Base-by-base conservation (phyloP, 805 yeast species). In the Maudiozyma pseudohumilis region DNA sequence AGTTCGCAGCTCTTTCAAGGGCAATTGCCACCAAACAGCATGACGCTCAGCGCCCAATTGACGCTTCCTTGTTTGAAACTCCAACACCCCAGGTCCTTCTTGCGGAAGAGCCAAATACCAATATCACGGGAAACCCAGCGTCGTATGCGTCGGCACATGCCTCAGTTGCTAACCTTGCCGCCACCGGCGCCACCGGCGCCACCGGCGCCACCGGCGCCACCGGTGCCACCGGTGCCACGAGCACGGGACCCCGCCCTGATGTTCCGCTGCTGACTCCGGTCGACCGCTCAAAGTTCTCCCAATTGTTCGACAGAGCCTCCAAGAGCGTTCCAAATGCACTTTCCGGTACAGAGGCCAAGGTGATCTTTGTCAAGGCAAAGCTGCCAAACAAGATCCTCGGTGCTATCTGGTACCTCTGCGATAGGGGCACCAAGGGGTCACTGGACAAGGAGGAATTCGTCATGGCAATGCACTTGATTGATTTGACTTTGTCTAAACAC, bases 391-490 rank as follows among this genome's bases (percentile, higher is more conserved):
- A 72, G 10, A 70, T 76, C 2, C 66, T 92, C 44, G 95, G 94
- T 40, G 80, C 77, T 53, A 80, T 92, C 42, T 92, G 98, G 98
- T 71, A 70, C 36, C 67, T 89, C 41, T 88, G 81, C 26, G 98
- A 92, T 56, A 74, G 76, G 40, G 71, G 73, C 35, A 77, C 76
- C 49, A 60, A 70, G 2, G 98, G 98, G 5, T 69, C 71, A 39
- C 72, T 92, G 49, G 68, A 72, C 39, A 73, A 77, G 53, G 69
- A 77, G 17, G 87, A 85, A 55, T 92, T 92, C 49, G 74, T 84
- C 30, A 72, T 89, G 47, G 96, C 97, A 7, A 89, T 92, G 97
- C 94, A 84, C 60, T 69, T 92, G 52, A 84, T 92, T 45, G 96
- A 89, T 56, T 39, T 57, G 27, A 39, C 49, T 12, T 75, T 86